Evolutionary conservation across 2,329 filamentous ascomycete genomes (phyloP), one percentile per base, ranked within the genome.

Genomic region (Metarhizium humberi): DNA sequence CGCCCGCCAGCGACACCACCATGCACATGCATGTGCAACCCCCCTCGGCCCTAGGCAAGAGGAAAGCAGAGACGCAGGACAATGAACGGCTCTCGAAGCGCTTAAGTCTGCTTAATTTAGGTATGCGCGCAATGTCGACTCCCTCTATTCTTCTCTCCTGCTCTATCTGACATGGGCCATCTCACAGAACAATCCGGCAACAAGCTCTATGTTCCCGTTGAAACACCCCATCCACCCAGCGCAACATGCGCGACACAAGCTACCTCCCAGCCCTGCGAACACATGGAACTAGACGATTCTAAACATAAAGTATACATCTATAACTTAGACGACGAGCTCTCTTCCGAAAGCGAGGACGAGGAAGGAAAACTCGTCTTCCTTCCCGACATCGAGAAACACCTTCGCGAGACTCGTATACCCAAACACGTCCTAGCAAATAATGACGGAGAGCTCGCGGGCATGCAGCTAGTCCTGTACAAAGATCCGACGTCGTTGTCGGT

Each of bases 261-360:
- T 46, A 57, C 59, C 52, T 51, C 60, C 48, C 55, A 61, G 50
- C 60, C 58, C 74, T 81, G 10, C 59, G 86, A 90, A 62, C 66
- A 71, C 55, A 96, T 97, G 92, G 80, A 87, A 56, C 69, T 97
- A 58, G 92, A 97, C 72, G 86, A 96, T 71, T 86, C 88, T 36
- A 88, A 88, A 64, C 79, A 95, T 73, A 89, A 87, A 66, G 84
- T 96, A 57, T 96, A 94, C 77, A 91, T 99, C 63, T 86, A 92
- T 75, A 85, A 95, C 70, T 78, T 99, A 10, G 91, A 95, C 67
- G 87, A 87, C 63, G 92, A 97, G 72, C 80, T 97, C 36, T 86
- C 86, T 14, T 75, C 74, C 7, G 72, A 71, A 57, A 70, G 62
- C 61, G 67, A 70, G 13, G 59, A 58, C 55, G 77, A 79, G 58